Base-by-base conservation (phyloP, 2,329 filamentous ascomycete species). In the Rutstroemia sp. region DNA sequence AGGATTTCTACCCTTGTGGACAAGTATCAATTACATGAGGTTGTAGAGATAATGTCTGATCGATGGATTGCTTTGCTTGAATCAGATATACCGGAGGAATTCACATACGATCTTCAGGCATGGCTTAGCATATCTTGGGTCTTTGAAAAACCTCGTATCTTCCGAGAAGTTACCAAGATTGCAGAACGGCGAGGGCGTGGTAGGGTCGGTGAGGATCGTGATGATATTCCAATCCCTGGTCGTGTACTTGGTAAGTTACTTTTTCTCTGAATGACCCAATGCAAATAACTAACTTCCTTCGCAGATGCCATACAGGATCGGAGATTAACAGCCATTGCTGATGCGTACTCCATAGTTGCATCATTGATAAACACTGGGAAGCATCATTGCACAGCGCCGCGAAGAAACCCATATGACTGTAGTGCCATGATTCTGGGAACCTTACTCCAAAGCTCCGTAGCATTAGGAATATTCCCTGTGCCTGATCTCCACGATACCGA, bases 101-200 rank as follows among this genome's bases (percentile, higher is more conserved):
- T 41, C 3, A 54, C 5, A 5, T 34, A 49, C 5, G 34, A 34
- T 41, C 38, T 41, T 5, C 34, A 48, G 10, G 12, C 34, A 41
- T 54, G 51, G 44, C 51, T 54, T 17, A 54, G 51, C 21, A 54
- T 54, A 8, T 41, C 51, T 42, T 54, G 51, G 51, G 44, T 49
- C 12, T 54, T 49, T 21, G 51, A 54, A 23, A 54, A 54, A 8
- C 7, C 51, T 19, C 10, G 3, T 12, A 49, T 54, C 23, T 49
- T 54, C 17, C 38, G 39, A 10, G n/a, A 48, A 19, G 12, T 49
- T 34, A 54, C 51, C 27, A 47, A 17, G 5, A 41, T 41, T 49
- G 34, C 34, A 49, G 51, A 54, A 54, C 44, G 44, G 30, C 44
- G 41, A 41, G 34, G 51, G n/a, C 47, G 48, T 17, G 34, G 44